Evolutionary conservation across 495 filamentous ascomycete species (phyloP).

Genomic region (Hyaloscypha hepaticicola): DNA sequence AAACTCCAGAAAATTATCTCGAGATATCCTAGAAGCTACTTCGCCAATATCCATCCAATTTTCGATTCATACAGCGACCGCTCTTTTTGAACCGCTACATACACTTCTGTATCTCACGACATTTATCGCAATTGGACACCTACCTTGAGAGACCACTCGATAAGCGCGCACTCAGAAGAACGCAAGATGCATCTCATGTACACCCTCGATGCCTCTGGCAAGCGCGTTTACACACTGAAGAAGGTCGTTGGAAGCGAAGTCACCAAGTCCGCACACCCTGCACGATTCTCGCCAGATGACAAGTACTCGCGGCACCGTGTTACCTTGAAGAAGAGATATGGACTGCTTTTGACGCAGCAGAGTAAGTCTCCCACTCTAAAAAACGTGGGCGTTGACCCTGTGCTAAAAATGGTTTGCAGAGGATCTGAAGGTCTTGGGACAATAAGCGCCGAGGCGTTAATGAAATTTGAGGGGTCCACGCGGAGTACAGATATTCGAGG

Average conservation of each 20-base stretch:
- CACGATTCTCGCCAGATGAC: conserved; percentile 95
- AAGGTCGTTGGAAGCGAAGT: conserved; percentile 76
- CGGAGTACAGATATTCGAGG: neutral
- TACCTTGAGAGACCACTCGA: neutral
- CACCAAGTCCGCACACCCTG: conserved; percentile 94
- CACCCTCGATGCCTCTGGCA: conserved; percentile 72
- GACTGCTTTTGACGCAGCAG: conserved; percentile 81
- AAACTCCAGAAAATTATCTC: conserved; percentile 20
- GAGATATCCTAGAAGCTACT: neutral
- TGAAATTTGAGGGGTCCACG: neutral
- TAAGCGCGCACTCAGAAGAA: neutral
- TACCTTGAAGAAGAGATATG: conserved; percentile 88
- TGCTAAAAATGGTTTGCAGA: conserved; percentile 30
- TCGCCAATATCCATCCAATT: neutral
- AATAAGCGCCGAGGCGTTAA: conserved; percentile 27
- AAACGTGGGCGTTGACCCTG: neutral
- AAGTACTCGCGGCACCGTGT: conserved; percentile 95
- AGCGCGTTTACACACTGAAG: conserved; percentile 86
- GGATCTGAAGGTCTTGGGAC: conserved; percentile 41
- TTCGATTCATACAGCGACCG: neutral
- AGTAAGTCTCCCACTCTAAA: conserved; percentile 49
- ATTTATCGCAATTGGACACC: neutral
- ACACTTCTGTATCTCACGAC: neutral
- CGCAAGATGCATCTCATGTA: conserved; percentile 83
- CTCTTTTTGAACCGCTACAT: neutral